These are phyloP conservation scores for Plenodomus lindquistii DNA, from an alignment of 2,329 filamentous ascomycete species.

Conservation along the genomic window DNA sequence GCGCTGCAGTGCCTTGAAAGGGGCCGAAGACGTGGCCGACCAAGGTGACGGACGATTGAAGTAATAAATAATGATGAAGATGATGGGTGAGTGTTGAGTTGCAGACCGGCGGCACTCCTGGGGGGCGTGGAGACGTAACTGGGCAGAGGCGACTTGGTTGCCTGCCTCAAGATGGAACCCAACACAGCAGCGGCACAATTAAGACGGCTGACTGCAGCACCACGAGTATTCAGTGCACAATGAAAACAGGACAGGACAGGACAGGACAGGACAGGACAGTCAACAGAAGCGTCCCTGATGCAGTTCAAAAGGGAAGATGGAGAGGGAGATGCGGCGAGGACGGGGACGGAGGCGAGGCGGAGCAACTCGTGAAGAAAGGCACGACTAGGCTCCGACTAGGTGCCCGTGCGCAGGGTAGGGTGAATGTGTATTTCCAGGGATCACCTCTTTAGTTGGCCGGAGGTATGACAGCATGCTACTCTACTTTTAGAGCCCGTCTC, in stretches of 20 bases:
- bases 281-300: conserved; percentile 19
- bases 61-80: conserved; percentile 11
- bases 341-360: conserved; percentile 35
- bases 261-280: conserved; percentile 11
- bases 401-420: conserved; percentile 36
- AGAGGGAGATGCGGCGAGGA: conserved; percentile 23
- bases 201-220: conserved; percentile 19
- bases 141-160: conserved; percentile 25
- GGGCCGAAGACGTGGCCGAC: conserved; percentile 13
- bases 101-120: conserved; percentile 30
- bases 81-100: conserved; percentile 11
- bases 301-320: conserved; percentile 24
- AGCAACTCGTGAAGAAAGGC: conserved; percentile 35
- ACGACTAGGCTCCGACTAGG: conserved; percentile 33
- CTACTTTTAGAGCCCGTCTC: conserved; percentile 35
- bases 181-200: conserved; percentile 17
- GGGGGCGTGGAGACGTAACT: conserved; percentile 33
- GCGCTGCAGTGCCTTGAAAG: conserved; percentile 16
- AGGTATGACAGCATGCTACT: conserved; percentile 38
- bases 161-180: conserved; percentile 19
- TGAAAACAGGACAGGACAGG: conserved; percentile 3
- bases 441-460: conserved; percentile 22
- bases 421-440: conserved; percentile 42
- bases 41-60: not conserved
- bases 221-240: conserved; percentile 15